These are phyloP conservation scores for Jamesozyma jinghongensis DNA, from an alignment of 805 yeast species.

Conservation along the genomic window DNA sequence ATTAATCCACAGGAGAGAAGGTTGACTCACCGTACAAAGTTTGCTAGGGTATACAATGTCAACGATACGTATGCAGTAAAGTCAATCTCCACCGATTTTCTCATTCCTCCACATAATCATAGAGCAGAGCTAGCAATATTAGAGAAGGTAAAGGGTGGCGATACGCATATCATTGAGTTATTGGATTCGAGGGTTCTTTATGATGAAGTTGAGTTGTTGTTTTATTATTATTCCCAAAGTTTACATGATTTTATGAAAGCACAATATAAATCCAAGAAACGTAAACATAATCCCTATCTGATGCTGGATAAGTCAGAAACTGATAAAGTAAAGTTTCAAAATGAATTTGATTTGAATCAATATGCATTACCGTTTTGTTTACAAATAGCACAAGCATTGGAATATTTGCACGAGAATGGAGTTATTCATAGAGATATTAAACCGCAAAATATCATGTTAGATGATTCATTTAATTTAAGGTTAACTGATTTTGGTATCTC, in stretches of 20 bases:
- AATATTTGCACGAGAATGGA: slow-evolving; percentile 75
- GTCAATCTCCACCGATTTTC: slow-evolving; percentile 17
- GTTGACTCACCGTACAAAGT: slow-evolving; percentile 17
- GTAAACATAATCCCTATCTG: slow-evolving; percentile 15
- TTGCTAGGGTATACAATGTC: slow-evolving; percentile 17
- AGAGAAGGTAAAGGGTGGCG: neutral
- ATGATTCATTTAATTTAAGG: slow-evolving; percentile 38
- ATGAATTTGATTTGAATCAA: slow-evolving; percentile 13
- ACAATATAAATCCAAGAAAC: slow-evolving; percentile 8
- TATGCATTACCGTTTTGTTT: slow-evolving; percentile 43
- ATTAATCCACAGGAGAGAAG: slow-evolving; percentile 2
- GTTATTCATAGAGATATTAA: slow-evolving; percentile 91
- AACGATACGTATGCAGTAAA: slow-evolving; percentile 15
- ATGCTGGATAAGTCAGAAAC: neutral
- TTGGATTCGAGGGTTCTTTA: slow-evolving; percentile 7
- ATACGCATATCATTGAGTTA: slow-evolving; percentile 12
- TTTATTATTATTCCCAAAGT: slow-evolving; percentile 13
- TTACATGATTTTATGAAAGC: slow-evolving; percentile 15
- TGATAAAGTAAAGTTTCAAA: neutral
- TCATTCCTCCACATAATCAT: slow-evolving; percentile 26
- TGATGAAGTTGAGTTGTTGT: slow-evolving; percentile 15
- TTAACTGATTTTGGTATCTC: slow-evolving; percentile 67
- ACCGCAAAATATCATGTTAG: slow-evolving; percentile 62
- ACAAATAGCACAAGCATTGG: slow-evolving; percentile 67
- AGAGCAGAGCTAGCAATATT: slow-evolving; percentile 18